These are phyloP conservation scores for Nepenthes gracilis DNA, from an alignment of 148 eudicot species.

Conservation along the genomic window DNA sequence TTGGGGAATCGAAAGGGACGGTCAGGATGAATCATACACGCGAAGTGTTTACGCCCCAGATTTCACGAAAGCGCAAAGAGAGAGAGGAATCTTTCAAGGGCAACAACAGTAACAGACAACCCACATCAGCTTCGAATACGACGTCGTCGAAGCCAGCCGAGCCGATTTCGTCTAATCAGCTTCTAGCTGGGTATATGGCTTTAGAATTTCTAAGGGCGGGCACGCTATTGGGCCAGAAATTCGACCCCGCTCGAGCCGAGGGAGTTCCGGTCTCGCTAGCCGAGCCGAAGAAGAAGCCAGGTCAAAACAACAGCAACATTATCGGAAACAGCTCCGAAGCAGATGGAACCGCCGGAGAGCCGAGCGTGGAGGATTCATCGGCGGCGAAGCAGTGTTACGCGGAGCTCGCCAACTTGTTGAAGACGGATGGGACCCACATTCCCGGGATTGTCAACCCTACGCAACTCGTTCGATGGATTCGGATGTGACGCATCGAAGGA, in stretches of 20 bases:
- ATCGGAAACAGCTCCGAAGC: neutral
- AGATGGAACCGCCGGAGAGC: conserved; percentile 1
- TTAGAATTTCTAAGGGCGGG: conserved; percentile 31
- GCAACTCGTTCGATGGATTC: conserved; percentile 27
- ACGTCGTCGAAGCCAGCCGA: neutral
- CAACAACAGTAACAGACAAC: neutral
- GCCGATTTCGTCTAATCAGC: conserved; percentile 13
- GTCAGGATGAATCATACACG: neutral
- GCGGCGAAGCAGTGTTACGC: conserved; percentile 18
- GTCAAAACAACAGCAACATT: neutral
- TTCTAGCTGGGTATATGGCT: conserved; percentile 30
- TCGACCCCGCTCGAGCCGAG: conserved; percentile 34
- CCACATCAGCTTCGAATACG: neutral
- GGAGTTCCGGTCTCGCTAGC: conserved; percentile 11
- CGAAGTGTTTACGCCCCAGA: neutral
- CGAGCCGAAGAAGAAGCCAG: conserved; percentile 9
- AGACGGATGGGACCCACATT: conserved; percentile 30
- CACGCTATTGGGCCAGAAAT: conserved; percentile 30
- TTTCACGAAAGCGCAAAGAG: neutral
- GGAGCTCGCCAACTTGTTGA: conserved; percentile 31
- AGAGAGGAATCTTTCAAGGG: neutral
- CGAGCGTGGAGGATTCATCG: neutral
- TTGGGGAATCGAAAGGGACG: neutral
- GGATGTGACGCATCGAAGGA: conserved; percentile 8
- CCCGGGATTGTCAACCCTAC: conserved; percentile 45